A percentile compares a stretch with the other conserved stretches of the same genome.
Evolutionary conservation across 1,139 yeast genomes (phyloP).

Genomic region (Kurtzmaniella quercitrusa): DNA sequence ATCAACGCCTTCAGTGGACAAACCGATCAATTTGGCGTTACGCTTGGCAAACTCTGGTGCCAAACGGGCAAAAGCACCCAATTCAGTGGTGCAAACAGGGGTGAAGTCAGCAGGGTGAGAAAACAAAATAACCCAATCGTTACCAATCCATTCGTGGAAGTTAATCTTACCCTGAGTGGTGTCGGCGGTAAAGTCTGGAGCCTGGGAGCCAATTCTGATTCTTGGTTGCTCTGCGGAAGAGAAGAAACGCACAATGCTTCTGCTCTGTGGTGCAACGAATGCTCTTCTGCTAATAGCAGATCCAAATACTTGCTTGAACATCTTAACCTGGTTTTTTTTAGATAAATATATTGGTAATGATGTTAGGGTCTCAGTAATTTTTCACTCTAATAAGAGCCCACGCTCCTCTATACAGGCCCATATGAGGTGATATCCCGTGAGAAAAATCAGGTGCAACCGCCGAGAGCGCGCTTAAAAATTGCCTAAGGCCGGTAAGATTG

Average conservation of each 20-base stretch:
- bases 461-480: no score
- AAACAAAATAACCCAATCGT: constrained; percentile 74
- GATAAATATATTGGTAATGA: not conserved
- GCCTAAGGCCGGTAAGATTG: no score
- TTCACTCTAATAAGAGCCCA: not conserved
- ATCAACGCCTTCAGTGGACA: constrained; percentile 68
- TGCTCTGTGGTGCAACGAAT: not conserved
- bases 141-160: constrained; percentile 74
- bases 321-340: not conserved
- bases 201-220: constrained; percentile 60
- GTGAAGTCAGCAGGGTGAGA: constrained; percentile 89
- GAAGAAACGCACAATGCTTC: constrained; percentile 24
- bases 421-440: not conserved
- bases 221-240: constrained; percentile 65
- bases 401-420: not conserved
- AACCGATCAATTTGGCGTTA: constrained; percentile 71
- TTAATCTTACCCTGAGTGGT: constrained; percentile 71
- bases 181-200: constrained; percentile 75
- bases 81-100: constrained; percentile 87
- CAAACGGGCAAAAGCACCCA: constrained; percentile 81
- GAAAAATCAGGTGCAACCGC: not conserved
- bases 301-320: constrained; percentile 6
- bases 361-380: not conserved
- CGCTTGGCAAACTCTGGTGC: constrained; percentile 80
- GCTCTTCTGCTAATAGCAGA: constrained; percentile 4